These are phyloP conservation scores for Penicillium sclerotigenum DNA, from an alignment of 2,329 filamentous ascomycete genomes.

Conservation along the genomic window DNA sequence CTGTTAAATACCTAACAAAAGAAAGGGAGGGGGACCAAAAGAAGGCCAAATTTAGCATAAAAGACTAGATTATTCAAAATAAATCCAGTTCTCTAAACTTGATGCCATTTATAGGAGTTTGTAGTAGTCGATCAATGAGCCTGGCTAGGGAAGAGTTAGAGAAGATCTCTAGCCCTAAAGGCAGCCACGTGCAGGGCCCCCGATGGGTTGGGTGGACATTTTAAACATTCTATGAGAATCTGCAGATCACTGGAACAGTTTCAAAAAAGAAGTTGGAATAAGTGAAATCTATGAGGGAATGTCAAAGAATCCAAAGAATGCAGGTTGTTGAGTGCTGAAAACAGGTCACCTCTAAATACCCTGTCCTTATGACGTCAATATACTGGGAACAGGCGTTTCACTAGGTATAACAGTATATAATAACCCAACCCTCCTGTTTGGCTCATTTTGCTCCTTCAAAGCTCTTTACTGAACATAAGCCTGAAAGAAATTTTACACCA, in stretches of 20 bases:
- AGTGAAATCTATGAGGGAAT: background rate
- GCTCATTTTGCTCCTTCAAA: background rate
- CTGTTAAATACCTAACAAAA: background rate
- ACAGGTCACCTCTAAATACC: background rate
- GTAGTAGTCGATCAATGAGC: background rate
- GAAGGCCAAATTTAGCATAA: no score
- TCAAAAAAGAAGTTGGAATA: background rate
- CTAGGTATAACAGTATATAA: background rate
- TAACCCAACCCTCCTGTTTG: background rate
- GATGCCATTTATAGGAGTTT: background rate
- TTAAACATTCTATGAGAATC: background rate
- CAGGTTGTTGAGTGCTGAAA: background rate
- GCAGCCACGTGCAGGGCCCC: background rate
- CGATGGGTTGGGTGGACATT: background rate
- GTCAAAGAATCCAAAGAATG: background rate
- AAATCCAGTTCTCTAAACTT: background rate
- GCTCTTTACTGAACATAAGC: background rate
- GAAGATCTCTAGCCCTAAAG: background rate
- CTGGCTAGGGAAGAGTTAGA: background rate
- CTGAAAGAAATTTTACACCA: background rate
- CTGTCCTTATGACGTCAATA: slow-evolving; percentile 2
- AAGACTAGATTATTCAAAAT: no score
- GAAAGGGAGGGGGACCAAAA: background rate
- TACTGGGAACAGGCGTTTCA: background rate
- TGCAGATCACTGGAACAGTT: background rate